Percentiles rank a stretch among this genome's conserved stretches.
Evolutionary conservation across 805 yeast species (phyloP).

Genomic region (Candida loeiensis): DNA sequence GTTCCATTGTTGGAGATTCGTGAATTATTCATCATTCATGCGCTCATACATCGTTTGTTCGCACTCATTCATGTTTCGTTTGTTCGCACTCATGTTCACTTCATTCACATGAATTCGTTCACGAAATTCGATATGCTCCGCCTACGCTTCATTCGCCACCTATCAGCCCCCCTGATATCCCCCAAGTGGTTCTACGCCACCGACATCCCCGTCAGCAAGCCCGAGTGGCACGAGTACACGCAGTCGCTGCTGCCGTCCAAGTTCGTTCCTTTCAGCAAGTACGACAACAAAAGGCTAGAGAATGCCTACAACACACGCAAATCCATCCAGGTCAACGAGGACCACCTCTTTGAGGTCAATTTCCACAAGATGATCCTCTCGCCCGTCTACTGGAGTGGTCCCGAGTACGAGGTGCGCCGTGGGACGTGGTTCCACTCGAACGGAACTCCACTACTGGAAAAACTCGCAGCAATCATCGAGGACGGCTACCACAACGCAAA

Average conservation of each 20-base stretch:
- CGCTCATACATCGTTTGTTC: too few relatives aligned
- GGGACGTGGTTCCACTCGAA: conserved; percentile 77
- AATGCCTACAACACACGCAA: conserved; percentile 24
- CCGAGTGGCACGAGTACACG: conserved; percentile 52
- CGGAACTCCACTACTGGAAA: conserved; percentile 51
- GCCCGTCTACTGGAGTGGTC: conserved; percentile 89
- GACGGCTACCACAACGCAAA: conserved; percentile 39
- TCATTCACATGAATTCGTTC: too few relatives aligned
- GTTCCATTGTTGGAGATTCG: too few relatives aligned
- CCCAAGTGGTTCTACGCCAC: conserved; percentile 79
- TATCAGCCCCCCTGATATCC: conserved; percentile 1
- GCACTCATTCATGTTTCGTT: neutral
- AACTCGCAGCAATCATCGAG: conserved; percentile 59
- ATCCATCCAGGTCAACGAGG: conserved; percentile 70
- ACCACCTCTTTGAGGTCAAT: conserved; percentile 72
- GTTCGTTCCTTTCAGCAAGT: conserved; percentile 62
- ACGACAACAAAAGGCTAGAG: conserved; percentile 66
- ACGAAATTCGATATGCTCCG: neutral
- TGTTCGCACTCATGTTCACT: too few relatives aligned
- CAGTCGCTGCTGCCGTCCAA: conserved; percentile 50
- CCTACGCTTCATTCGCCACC: neutral
- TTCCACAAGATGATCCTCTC: conserved; percentile 47
- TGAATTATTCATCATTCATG: too few relatives aligned
- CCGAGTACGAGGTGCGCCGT: conserved; percentile 74
- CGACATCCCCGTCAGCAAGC: conserved; percentile 69